Evolutionary conservation across 1,139 yeast genomes (phyloP).

Genomic region (Pichia sp.): DNA sequence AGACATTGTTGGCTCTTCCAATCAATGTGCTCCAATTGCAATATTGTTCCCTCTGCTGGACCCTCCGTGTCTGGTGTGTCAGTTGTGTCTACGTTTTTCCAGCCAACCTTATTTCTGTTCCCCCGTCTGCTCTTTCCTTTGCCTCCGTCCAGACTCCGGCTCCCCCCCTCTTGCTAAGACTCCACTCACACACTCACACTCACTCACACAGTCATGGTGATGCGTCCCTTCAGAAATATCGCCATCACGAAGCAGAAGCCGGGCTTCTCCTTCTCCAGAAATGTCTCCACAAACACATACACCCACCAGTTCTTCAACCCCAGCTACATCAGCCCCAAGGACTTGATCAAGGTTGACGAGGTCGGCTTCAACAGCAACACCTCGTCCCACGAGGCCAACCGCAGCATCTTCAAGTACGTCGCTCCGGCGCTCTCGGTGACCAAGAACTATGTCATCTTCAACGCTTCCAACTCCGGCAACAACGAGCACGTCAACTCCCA

Average conservation of each 20-base stretch:
- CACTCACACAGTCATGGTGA: conserved; percentile 4
- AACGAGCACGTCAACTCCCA: conserved; percentile 15
- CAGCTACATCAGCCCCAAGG: conserved; percentile 28
- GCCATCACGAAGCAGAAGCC: conserved; percentile 6
- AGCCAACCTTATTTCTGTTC: too few species aligned
- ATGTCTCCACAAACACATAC: conserved; percentile 16
- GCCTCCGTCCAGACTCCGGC: neutral
- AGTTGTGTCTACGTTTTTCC: neutral
- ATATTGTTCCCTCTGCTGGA: neutral
- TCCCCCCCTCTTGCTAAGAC: too few species aligned
- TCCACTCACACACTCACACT: neutral
- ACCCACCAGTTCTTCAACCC: conserved; percentile 33
- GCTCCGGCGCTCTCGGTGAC: conserved; percentile 27
- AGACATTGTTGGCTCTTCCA: neutral
- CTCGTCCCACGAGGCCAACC: conserved; percentile 21
- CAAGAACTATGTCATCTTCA: conserved; percentile 29
- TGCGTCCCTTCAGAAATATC: conserved; percentile 20
- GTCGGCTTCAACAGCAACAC: conserved; percentile 18
- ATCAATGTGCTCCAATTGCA: neutral
- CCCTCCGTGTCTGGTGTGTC: neutral
- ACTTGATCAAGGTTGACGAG: conserved; percentile 26
- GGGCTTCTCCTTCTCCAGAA: conserved; percentile 19
- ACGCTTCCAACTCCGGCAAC: conserved; percentile 9
- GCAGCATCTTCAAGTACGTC: conserved; percentile 20
- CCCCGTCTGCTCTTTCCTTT: neutral